These are phyloP conservation scores for Apiospora aurea DNA, from an alignment of 2,329 filamentous ascomycete genomes.

Conservation along the genomic window DNA sequence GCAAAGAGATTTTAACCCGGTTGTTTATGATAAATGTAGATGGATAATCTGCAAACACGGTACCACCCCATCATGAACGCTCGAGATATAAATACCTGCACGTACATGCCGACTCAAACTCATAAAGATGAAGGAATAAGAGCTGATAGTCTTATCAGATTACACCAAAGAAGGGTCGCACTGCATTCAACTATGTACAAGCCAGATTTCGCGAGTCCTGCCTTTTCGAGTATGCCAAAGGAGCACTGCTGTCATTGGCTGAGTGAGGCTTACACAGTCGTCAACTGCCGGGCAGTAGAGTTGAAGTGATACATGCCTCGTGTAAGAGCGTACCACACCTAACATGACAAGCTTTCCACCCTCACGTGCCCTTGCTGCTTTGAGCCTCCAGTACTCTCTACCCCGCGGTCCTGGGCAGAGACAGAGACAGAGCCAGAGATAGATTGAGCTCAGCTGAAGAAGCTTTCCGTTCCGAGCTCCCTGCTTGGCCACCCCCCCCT, in stretches of 20 bases:
- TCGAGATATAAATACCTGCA: not conserved
- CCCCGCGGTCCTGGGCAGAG: not conserved
- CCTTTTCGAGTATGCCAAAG: not conserved
- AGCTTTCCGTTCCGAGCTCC: not conserved
- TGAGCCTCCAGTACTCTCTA: not conserved
- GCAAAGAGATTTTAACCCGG: not conserved
- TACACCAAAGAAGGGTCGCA: not conserved
- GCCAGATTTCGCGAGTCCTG: not conserved
- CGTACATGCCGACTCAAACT: not conserved
- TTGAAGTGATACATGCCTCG: constrained; percentile 18
- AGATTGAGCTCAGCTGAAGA: constrained; percentile 1
- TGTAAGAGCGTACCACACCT: not conserved
- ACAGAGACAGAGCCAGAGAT: not conserved
- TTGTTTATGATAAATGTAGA: not conserved
- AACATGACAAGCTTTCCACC: not conserved
- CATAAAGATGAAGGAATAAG: not conserved
- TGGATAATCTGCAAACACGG: not conserved
- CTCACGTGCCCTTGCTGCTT: not conserved
- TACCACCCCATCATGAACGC: not conserved
- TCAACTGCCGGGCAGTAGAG: not conserved
- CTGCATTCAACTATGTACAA: not conserved
- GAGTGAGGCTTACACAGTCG: not conserved
- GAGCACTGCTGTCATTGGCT: not conserved
- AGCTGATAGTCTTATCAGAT: not conserved
- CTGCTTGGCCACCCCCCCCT: too few species aligned